Evolutionary conservation across 2,329 filamentous ascomycete genomes (phyloP).

Genomic region (Xylariaceae sp.): DNA sequence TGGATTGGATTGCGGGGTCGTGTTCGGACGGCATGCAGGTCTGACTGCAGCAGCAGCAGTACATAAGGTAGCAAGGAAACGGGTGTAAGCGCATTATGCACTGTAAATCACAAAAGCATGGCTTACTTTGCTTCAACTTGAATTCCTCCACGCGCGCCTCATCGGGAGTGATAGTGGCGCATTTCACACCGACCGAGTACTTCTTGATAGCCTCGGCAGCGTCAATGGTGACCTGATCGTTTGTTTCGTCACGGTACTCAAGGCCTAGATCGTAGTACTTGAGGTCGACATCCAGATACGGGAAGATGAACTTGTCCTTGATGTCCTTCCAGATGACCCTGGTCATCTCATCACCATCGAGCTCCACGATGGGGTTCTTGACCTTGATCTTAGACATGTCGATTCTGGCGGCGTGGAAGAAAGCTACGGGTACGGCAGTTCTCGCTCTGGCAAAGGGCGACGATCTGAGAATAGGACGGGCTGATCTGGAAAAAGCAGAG

Average conservation of each 20-base stretch:
- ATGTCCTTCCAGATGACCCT: constrained; percentile 98
- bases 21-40: constrained; percentile 19
- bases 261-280: constrained; percentile 94
- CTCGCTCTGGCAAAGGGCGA: constrained; percentile 19
- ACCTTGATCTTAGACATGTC: constrained; percentile 92
- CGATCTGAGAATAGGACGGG: constrained; percentile 26
- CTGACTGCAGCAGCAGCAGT: constrained; percentile 12
- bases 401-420: constrained; percentile 36
- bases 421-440: constrained; percentile 28
- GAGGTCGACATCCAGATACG: constrained; percentile 93
- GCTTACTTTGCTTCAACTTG: constrained; percentile 92
- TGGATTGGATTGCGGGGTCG: neutral
- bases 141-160: constrained; percentile 97
- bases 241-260: constrained; percentile 90
- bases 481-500: constrained; percentile 25
- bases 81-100: neutral
- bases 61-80: constrained; percentile 11
- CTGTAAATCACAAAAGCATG: neutral
- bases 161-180: constrained; percentile 97
- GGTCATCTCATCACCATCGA: constrained; percentile 96
- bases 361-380: constrained; percentile 97
- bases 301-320: constrained; percentile 97
- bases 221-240: constrained; percentile 93
- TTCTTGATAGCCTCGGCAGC: constrained; percentile 98
- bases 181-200: constrained; percentile 98